Conservation (phyloP, 2,329 filamentous ascomycete genomes). For the Podosphaera fusca region DNA sequence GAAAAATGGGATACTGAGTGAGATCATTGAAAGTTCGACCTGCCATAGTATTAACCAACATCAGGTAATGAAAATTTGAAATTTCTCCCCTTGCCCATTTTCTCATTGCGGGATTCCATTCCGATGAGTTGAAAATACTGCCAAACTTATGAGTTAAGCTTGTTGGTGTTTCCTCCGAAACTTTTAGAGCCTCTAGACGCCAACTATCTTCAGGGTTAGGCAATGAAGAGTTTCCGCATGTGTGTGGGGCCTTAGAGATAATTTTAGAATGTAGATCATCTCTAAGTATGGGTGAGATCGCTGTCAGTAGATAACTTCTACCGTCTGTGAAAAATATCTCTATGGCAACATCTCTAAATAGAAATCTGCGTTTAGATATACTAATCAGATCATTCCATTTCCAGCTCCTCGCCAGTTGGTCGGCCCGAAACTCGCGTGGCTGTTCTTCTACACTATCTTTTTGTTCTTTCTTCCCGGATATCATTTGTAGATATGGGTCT, state of each 20-base stretch:
- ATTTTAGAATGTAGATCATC: slow-evolving; percentile 67
- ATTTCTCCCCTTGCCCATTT: slow-evolving; percentile 88
- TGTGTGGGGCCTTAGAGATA: slow-evolving; percentile 56
- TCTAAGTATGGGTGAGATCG: slow-evolving; percentile 47
- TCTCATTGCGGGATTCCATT: slow-evolving; percentile 64
- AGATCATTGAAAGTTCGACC: slow-evolving; percentile 93
- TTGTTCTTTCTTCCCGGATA: slow-evolving; percentile 38
- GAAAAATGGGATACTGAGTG: slow-evolving; percentile 94
- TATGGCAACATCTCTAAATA: slow-evolving; percentile 89
- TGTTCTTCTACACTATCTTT: slow-evolving; percentile 29
- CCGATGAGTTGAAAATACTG: slow-evolving; percentile 67
- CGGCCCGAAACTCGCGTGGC: slow-evolving; percentile 30
- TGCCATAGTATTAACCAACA: slow-evolving; percentile 95
- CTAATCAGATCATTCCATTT: slow-evolving; percentile 86
- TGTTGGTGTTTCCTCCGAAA: slow-evolving; percentile 33
- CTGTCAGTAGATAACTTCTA: slow-evolving; percentile 77
- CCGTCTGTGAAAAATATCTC: slow-evolving; percentile 96
- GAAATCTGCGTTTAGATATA: slow-evolving; percentile 81
- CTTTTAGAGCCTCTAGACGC: slow-evolving; percentile 67
- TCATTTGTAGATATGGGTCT: slow-evolving; percentile 86
- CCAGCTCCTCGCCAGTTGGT: slow-evolving; percentile 78
- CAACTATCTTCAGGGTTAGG: slow-evolving; percentile 71
- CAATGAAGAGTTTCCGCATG: slow-evolving; percentile 42
- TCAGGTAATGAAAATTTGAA: slow-evolving; percentile 95
- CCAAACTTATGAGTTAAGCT: slow-evolving; percentile 70